Evolutionary conservation across 192 early-diverging fungal species (phyloP).

Genomic region (Chytriomyces sp.): DNA sequence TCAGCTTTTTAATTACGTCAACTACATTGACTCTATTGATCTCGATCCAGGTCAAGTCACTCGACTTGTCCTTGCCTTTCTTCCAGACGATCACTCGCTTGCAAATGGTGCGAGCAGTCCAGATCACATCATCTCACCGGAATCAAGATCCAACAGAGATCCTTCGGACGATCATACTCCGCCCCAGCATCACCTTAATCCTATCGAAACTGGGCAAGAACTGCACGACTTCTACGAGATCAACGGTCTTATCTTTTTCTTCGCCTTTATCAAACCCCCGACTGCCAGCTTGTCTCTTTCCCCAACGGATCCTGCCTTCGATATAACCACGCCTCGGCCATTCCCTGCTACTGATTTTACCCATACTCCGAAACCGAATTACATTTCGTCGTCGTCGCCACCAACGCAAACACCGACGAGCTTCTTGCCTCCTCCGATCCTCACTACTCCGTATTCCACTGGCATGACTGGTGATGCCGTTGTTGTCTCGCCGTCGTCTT

Average conservation of each 20-base stretch:
- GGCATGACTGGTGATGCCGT: background rate
- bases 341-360: background rate
- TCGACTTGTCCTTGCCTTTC: constrained; percentile 80
- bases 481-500: background rate
- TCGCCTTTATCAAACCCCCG: constrained; percentile 61
- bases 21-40: constrained; percentile 72
- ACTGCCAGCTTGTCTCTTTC: background rate
- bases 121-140: constrained; percentile 2
- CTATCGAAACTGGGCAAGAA: constrained; percentile 60
- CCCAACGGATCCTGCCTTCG: no score
- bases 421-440: constrained; percentile 1
- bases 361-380: background rate
- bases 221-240: constrained; percentile 73
- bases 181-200: background rate
- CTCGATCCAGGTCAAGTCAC: constrained; percentile 70
- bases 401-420: background rate
- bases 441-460: background rate
- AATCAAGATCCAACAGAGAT: background rate
- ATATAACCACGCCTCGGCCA: background rate
- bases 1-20: constrained; percentile 93
- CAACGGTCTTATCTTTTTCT: constrained; percentile 84
- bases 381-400: background rate
- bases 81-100: constrained; percentile 58
- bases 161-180: constrained; percentile 37
- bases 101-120: background rate